phyloP scores from a whole-genome alignment of 2,329 filamentous ascomycete species.

The Botrytis sinoallii region DNA sequence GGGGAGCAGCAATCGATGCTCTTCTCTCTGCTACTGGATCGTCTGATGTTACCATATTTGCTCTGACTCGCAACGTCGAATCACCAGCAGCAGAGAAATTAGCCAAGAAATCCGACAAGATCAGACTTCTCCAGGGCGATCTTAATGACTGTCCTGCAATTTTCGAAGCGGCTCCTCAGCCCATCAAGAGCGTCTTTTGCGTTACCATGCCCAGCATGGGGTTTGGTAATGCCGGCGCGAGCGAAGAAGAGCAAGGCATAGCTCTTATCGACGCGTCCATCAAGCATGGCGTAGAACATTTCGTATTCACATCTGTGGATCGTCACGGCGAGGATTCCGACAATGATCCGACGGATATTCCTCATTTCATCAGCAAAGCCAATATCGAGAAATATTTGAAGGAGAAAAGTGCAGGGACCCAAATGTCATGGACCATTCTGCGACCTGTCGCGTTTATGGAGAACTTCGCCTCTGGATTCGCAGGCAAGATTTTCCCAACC shows the following conservation, averaged over 20 bases:
- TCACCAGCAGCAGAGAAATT: slow-evolving; percentile 50
- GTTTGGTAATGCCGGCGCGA: slow-evolving; percentile 24
- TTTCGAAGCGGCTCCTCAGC: slow-evolving; percentile 41
- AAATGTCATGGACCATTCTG: slow-evolving; percentile 55
- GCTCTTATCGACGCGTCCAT: slow-evolving; percentile 50
- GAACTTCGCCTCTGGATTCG: slow-evolving; percentile 35
- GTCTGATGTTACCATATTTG: slow-evolving; percentile 49
- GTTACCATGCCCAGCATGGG: slow-evolving; percentile 41
- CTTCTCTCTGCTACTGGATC: slow-evolving; percentile 38
- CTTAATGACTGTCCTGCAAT: slow-evolving; percentile 50
- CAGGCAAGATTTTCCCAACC: slow-evolving; percentile 33
- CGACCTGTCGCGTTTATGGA: slow-evolving; percentile 57
- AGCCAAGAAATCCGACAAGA: slow-evolving; percentile 42
- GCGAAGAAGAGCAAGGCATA: slow-evolving; percentile 49
- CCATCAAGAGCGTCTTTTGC: slow-evolving; percentile 60
- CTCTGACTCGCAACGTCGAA: slow-evolving; percentile 54
- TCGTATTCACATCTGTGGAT: slow-evolving; percentile 58
- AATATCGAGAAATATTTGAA: slow-evolving; percentile 55
- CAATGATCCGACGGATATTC: slow-evolving; percentile 47
- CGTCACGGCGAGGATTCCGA: slow-evolving; percentile 48
- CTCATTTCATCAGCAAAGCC: slow-evolving; percentile 54
- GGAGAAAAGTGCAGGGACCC: slow-evolving; percentile 40
- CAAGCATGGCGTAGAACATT: slow-evolving; percentile 49
- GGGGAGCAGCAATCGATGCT: slow-evolving; percentile 44
- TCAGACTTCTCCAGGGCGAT: slow-evolving; percentile 55